Evolutionary conservation across 352 stramenopile species (phyloP).

Genomic region (Pythium apleroticum): DNA sequence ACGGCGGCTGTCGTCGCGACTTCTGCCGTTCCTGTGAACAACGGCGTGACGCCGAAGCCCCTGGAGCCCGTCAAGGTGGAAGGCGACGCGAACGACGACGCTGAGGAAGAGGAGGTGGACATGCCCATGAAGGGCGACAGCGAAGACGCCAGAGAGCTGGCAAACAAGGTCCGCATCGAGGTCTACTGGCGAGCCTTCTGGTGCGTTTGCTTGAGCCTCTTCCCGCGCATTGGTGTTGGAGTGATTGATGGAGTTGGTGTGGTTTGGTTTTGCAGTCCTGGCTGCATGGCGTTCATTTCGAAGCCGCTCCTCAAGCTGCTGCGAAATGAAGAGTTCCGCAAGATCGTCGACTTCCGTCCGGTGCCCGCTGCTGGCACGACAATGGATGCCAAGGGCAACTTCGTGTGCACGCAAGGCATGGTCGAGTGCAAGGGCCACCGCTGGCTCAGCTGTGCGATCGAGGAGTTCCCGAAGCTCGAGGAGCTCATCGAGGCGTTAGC

Average conservation of each 20-base stretch:
- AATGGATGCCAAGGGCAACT: constrained; percentile 53
- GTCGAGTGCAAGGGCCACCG: constrained; percentile 78
- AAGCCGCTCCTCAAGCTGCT: constrained; percentile 62
- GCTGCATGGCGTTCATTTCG: constrained; percentile 74
- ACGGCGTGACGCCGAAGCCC: background rate
- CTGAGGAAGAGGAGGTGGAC: constrained; percentile 28
- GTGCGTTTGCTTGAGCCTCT: constrained; percentile 47
- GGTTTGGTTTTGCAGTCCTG: constrained; percentile 38
- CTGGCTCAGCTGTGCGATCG: constrained; percentile 76
- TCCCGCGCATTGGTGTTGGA: too few relatives aligned
- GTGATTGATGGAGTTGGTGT: background rate
- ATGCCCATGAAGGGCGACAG: constrained; percentile 30
- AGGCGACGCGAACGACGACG: constrained; percentile 16
- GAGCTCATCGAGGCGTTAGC: constrained; percentile 63
- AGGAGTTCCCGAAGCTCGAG: constrained; percentile 61
- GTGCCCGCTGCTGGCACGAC: constrained; percentile 70
- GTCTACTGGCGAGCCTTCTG: constrained; percentile 84
- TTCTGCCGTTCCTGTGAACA: background rate
- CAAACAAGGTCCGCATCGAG: constrained; percentile 60
- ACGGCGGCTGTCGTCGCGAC: background rate
- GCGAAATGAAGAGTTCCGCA: constrained; percentile 62
- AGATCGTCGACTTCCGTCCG: constrained; percentile 71
- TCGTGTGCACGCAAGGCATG: constrained; percentile 65
- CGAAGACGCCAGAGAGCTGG: constrained; percentile 10
- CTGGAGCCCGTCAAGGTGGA: constrained; percentile 14